A percentile compares a stretch with the other conserved stretches of the same genome.
Conservation (phyloP, 2,329 filamentous ascomycete species). For the Fusarium sp. region DNA sequence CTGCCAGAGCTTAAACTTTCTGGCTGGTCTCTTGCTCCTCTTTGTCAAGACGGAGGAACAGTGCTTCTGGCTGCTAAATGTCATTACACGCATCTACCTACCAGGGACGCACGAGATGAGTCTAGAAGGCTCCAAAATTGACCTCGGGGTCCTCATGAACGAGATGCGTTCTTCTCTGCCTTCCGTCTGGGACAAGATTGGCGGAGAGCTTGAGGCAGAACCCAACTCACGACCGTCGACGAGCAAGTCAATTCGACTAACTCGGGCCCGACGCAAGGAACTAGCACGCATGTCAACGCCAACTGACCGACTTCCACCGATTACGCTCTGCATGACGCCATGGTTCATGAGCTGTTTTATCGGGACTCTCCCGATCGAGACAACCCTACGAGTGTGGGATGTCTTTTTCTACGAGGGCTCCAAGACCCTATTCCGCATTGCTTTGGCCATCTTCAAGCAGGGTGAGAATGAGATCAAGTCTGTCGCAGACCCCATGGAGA, state of each 20-base stretch:
- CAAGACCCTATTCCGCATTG: slow-evolving; percentile 93
- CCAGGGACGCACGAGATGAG: slow-evolving; percentile 93
- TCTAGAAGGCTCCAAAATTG: slow-evolving; percentile 92
- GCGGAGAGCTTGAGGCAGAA: slow-evolving; percentile 77
- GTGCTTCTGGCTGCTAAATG: slow-evolving; percentile 92
- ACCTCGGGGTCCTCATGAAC: slow-evolving; percentile 93
- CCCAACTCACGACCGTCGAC: slow-evolving; percentile 56
- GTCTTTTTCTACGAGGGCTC: slow-evolving; percentile 96
- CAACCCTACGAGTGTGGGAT: slow-evolving; percentile 94
- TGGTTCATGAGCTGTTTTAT: slow-evolving; percentile 99
- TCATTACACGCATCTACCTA: slow-evolving; percentile 89
- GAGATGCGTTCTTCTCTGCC: slow-evolving; percentile 87
- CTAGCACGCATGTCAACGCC: slow-evolving; percentile 55
- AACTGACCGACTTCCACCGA: slow-evolving; percentile 80
- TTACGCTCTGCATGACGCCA: slow-evolving; percentile 92
- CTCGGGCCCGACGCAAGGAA: slow-evolving; percentile 58
- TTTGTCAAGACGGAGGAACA: slow-evolving; percentile 93
- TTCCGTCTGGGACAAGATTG: slow-evolving; percentile 88
- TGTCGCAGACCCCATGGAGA: slow-evolving; percentile 91
- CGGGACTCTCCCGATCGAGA: slow-evolving; percentile 91
- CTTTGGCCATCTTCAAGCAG: slow-evolving; percentile 90
- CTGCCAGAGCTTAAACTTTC: slow-evolving; percentile 95
- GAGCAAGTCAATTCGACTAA: slow-evolving; percentile 54
- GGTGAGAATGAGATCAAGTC: slow-evolving; percentile 86
- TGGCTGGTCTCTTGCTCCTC: slow-evolving; percentile 89